phyloP scores from a whole-genome alignment of 176 grass and related monocot genomes.

The Cymbopogon citratus region DNA sequence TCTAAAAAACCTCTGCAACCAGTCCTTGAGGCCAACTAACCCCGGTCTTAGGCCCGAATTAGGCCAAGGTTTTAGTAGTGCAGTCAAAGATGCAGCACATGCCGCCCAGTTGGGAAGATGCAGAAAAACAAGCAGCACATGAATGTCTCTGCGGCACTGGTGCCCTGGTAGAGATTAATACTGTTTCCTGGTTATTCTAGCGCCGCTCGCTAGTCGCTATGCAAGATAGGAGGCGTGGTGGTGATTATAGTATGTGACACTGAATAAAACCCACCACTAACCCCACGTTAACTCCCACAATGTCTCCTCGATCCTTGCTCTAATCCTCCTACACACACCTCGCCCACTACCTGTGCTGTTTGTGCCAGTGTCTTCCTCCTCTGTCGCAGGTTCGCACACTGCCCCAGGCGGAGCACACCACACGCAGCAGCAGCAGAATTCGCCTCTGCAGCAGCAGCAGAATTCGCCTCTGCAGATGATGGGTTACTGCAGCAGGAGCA shows the following conservation, averaged over 20 bases:
- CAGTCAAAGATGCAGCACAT: constrained; percentile 58
- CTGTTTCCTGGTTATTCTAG: neutral
- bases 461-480: neutral
- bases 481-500: neutral
- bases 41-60: neutral
- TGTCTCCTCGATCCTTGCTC: constrained; percentile 18
- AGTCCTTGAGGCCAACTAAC: constrained; percentile 5
- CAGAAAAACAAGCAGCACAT: constrained; percentile 32
- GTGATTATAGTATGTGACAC: neutral
- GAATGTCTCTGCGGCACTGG: neutral
- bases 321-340: constrained; percentile 1
- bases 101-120: constrained; percentile 12
- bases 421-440: neutral
- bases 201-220: constrained; percentile 26
- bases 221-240: neutral
- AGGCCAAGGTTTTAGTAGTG: constrained; percentile 18
- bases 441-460: neutral
- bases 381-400: constrained; percentile 5
- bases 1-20: neutral
- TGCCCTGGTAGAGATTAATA: neutral
- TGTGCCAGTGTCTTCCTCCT: neutral
- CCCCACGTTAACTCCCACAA: constrained; percentile 37
- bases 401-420: constrained; percentile 18
- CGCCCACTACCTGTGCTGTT: neutral
- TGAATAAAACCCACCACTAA: constrained; percentile 43